Evolutionary conservation across 306 rosid species (phyloP).

Genomic region (Vachellia pachyceras): DNA sequence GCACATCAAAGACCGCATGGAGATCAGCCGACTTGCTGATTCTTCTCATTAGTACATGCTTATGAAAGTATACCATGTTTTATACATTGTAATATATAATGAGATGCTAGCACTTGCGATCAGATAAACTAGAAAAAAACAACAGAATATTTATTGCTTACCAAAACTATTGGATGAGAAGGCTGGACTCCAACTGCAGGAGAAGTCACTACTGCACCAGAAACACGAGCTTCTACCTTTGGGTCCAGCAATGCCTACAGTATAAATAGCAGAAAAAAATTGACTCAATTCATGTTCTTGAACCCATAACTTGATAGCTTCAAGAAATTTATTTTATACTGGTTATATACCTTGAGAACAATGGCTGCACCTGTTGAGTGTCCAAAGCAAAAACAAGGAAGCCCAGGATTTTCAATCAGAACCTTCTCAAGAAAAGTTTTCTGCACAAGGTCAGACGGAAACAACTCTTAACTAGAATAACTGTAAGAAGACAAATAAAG

Average conservation of each 20-base stretch:
- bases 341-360: constrained; percentile 70
- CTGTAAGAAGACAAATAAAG: neutral
- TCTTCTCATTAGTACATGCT: neutral
- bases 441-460: constrained; percentile 47
- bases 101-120: no score
- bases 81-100: no score
- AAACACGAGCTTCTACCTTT: constrained; percentile 60
- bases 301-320: constrained; percentile 9
- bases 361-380: constrained; percentile 98
- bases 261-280: constrained; percentile 7
- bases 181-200: constrained; percentile 93
- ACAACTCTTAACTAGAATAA: constrained; percentile 22
- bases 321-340: constrained; percentile 7
- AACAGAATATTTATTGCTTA: constrained; percentile 43
- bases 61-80: no score
- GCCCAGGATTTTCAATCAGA: constrained; percentile 69
- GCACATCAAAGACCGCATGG: constrained; percentile 24
- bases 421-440: constrained; percentile 75
- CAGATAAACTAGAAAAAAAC: no score
- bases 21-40: neutral
- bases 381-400: constrained; percentile 85
- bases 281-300: constrained; percentile 6
- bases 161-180: constrained; percentile 75
- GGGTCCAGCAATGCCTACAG: constrained; percentile 82
- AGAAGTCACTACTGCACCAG: constrained; percentile 80